phyloP scores from a whole-genome alignment of 2,329 filamentous ascomycete species.

The Pestalotiopsis sp. region DNA sequence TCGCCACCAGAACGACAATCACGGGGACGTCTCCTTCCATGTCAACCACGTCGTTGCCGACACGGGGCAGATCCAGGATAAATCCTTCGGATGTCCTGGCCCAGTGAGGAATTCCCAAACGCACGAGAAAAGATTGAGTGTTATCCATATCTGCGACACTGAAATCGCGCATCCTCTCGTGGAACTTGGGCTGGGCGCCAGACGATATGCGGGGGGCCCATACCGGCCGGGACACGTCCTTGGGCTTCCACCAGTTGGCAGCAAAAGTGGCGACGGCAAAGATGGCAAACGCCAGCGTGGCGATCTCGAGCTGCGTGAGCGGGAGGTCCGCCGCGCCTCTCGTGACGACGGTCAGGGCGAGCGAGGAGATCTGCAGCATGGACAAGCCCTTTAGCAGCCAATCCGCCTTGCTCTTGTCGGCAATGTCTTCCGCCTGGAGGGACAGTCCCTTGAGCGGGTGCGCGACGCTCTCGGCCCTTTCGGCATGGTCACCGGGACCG shows the following conservation, averaged over 20 bases:
- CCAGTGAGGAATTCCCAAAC: not conserved
- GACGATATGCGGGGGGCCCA: not conserved
- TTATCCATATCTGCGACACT: not conserved
- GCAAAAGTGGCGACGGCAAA: not conserved
- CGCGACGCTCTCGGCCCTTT: no score
- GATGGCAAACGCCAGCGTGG: not conserved
- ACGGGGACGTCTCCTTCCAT: not conserved
- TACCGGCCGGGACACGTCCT: not conserved
- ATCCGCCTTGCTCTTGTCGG: not conserved
- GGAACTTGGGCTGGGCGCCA: not conserved
- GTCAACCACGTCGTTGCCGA: not conserved
- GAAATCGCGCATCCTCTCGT: not conserved
- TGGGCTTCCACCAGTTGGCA: not conserved
- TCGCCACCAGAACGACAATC: not conserved
- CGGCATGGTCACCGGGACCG: no score
- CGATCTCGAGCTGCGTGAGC: not conserved
- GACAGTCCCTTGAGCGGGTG: not conserved
- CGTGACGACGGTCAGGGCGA: not conserved
- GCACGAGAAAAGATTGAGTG: not conserved
- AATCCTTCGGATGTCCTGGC: not conserved
- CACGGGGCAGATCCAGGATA: not conserved
- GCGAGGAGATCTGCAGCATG: not conserved
- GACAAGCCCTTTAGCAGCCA: not conserved
- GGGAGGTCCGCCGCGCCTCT: not conserved
- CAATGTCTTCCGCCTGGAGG: not conserved